Evolutionary conservation across 2,329 filamentous ascomycete species (phyloP).

Genomic region (Catunica adiposa): DNA sequence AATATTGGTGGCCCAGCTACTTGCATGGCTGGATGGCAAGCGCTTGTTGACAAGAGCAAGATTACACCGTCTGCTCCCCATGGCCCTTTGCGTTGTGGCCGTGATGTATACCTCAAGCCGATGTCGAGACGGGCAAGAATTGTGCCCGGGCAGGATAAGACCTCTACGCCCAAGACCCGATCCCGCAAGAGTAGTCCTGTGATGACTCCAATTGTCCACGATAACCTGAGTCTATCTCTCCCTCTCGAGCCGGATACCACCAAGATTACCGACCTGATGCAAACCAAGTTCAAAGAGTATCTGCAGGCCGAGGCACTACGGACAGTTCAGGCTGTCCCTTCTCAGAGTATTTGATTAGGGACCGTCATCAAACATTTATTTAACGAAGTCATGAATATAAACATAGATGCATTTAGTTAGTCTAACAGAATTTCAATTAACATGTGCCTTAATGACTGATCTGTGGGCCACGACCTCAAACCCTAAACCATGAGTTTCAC

Average conservation of each 20-base stretch:
- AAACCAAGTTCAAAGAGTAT: slow-evolving; percentile 7
- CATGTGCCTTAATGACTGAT: too few relatives aligned
- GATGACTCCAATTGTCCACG: neutral
- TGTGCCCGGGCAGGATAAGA: neutral
- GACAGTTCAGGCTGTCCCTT: slow-evolving; percentile 1
- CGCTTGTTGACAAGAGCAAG: slow-evolving; percentile 12
- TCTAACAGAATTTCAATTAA: neutral
- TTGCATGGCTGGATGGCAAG: slow-evolving; percentile 14
- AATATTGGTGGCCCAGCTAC: slow-evolving; percentile 12
- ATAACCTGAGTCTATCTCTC: slow-evolving; percentile 8
- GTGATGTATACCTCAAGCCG: slow-evolving; percentile 13
- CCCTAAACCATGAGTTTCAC: neutral
- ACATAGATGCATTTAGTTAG: neutral
- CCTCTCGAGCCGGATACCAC: slow-evolving; percentile 12
- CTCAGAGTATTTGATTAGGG: slow-evolving; percentile 1
- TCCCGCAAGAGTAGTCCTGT: neutral
- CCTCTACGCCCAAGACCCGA: neutral
- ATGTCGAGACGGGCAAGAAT: slow-evolving; percentile 11
- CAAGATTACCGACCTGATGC: slow-evolving; percentile 4
- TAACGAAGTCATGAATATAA: slow-evolving; percentile 1
- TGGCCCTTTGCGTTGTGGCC: slow-evolving; percentile 10
- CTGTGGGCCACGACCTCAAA: neutral
- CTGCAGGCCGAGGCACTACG: slow-evolving; percentile 9
- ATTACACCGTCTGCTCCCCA: slow-evolving; percentile 10
- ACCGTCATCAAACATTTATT: neutral